Evolutionary conservation across 345 rosid genomes (phyloP), one percentile per base, ranked within the genome.

Genomic region (Lenwebbia sp.): DNA sequence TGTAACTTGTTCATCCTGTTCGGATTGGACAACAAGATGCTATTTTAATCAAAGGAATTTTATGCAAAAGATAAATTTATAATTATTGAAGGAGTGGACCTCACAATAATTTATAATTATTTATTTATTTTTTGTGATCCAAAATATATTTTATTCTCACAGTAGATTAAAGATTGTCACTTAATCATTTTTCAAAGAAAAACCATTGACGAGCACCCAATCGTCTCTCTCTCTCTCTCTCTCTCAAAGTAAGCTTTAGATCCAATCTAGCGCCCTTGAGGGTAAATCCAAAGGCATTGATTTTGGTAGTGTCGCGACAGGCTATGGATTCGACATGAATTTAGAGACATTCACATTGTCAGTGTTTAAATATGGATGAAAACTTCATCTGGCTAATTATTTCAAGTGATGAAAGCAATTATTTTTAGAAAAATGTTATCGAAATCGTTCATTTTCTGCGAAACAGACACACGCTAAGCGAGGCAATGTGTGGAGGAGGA

Each of bases 321-420:
- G 54, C 22, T 17, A 53, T 3, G 1, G 54, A 53, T 53, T 53
- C 54, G 22, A 53, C 54, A 0, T 62, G 41, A 62, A 30, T 62
- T 14, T 62, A 30, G 19, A 15, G 41, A 21, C 12, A 7, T 62
- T 21, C 40, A 30, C 33, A 13, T 58, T 0, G 0, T n/a, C 3
- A 7, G 70, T 62, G 11, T 62, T 17, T 9, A 33, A 65, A 65
- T 0, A 33, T 9, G 0, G 0, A 33, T 9, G 21, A 65, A 17
- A 7, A 17, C 19, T 65, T 65, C 6, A 17, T 33, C 3, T 9
- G 0, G 12, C 1, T 65, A 19, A 65, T 33, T 33, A 9, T 33
- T 33, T 65, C 13, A 65, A 33, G 4, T 1, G 5, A 0, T 19
- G 9, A 17, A 17, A 65, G 9, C 0, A 4, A 33, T 65, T 0